Evolutionary conservation across 1,284 basidiomycete genomes (phyloP).

Genomic region (Melampsora americana): DNA sequence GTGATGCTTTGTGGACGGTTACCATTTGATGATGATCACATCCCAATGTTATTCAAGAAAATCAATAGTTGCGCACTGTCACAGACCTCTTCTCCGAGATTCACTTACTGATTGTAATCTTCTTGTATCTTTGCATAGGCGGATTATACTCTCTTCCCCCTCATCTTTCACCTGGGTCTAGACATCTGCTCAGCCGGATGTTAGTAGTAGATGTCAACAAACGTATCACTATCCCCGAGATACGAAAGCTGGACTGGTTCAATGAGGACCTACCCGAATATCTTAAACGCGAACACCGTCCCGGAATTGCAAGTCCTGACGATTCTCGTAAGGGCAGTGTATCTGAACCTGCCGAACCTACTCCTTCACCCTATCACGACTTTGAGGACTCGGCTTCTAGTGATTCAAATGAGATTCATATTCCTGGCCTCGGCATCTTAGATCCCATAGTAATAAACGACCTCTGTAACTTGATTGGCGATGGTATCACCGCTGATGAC

Average conservation of each 20-base stretch:
- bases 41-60: slow-evolving; percentile 83
- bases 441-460: slow-evolving; percentile 35
- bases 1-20: slow-evolving; percentile 88
- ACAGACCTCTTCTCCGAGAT: not conserved
- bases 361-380: slow-evolving; percentile 16
- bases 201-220: slow-evolving; percentile 86
- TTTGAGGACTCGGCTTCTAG: slow-evolving; percentile 16
- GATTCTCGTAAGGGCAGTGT: slow-evolving; percentile 14
- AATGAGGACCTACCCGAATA: slow-evolving; percentile 78
- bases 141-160: slow-evolving; percentile 78
- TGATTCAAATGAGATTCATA: slow-evolving; percentile 35
- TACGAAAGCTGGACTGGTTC: slow-evolving; percentile 83
- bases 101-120: slow-evolving; percentile 3
- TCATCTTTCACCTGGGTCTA: slow-evolving; percentile 72
- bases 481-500: slow-evolving; percentile 27
- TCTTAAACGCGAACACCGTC: slow-evolving; percentile 56
- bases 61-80: slow-evolving; percentile 69
- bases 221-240: slow-evolving; percentile 84
- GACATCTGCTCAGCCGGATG: slow-evolving; percentile 75
- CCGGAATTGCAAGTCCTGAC: slow-evolving; percentile 12
- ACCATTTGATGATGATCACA: slow-evolving; percentile 92
- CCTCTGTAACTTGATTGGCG: slow-evolving; percentile 29
- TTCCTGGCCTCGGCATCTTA: slow-evolving; percentile 24
- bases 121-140: slow-evolving; percentile 58
- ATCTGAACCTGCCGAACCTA: slow-evolving; percentile 18